Evolutionary conservation across 805 yeast species (phyloP).

Genomic region (Pichia membranifaciens): DNA sequence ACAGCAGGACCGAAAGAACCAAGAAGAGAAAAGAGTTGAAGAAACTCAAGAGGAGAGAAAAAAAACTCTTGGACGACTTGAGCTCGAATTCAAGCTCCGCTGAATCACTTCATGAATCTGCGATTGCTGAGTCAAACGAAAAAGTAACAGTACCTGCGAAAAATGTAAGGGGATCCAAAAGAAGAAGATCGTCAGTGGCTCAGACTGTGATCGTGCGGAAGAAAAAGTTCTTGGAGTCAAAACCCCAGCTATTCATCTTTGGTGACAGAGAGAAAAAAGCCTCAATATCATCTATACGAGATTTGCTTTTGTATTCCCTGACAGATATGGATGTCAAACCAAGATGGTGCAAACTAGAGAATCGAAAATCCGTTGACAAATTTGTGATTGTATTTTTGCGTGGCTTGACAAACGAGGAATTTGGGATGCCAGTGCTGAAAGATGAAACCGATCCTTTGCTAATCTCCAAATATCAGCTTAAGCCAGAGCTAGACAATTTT

Average conservation of each 20-base stretch:
- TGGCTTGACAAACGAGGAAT: conserved; percentile 49
- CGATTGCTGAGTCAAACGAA: conserved; percentile 1
- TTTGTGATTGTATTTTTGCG: conserved; percentile 58
- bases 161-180: conserved; percentile 13
- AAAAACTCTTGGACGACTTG: neutral
- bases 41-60: conserved; percentile 23
- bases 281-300: conserved; percentile 39
- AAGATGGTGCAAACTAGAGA: conserved; percentile 43
- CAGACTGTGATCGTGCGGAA: conserved; percentile 25
- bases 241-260: conserved; percentile 11
- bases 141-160: neutral
- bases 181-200: conserved; percentile 38
- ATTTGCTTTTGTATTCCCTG: conserved; percentile 38
- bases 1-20: neutral
- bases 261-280: conserved; percentile 22
- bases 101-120: neutral
- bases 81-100: neutral
- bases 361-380: conserved; percentile 43
- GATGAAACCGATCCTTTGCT: conserved; percentile 13
- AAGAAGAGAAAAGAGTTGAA: neutral
- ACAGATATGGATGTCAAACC: conserved; percentile 40
- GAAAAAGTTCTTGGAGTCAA: conserved; percentile 29
- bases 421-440: conserved; percentile 28
- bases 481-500: conserved; percentile 30
- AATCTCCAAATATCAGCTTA: conserved; percentile 8